A percentile compares a stretch with the other conserved stretches of the same genome.
Evolutionary conservation across 2,329 filamentous ascomycete genomes (phyloP).

Genomic region (Cercospora janseana): DNA sequence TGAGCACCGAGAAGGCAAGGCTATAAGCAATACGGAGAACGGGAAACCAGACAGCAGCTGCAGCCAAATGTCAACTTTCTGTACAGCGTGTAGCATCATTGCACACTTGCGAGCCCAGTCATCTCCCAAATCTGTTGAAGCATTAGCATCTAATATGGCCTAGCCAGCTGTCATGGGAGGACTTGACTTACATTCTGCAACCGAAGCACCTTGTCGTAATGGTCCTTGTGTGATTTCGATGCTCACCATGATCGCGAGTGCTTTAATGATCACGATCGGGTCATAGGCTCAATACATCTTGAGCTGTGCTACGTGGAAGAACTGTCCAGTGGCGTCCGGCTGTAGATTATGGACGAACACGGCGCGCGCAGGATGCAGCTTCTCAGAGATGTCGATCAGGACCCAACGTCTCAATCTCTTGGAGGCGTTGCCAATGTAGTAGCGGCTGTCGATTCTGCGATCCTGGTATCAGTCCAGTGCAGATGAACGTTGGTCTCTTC

Average conservation of each 20-base stretch:
- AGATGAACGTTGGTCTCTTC: too few relatives aligned
- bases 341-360: not conserved
- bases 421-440: slow-evolving; percentile 2
- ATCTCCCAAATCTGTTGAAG: too few relatives aligned
- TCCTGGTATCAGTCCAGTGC: not conserved
- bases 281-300: slow-evolving; percentile 1
- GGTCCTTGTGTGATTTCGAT: slow-evolving; percentile 2
- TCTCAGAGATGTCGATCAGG: not conserved
- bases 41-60: not conserved
- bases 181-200: too few relatives aligned
- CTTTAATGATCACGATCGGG: not conserved
- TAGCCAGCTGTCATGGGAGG: too few relatives aligned
- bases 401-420: slow-evolving; percentile 3
- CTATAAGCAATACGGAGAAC: slow-evolving; percentile 18
- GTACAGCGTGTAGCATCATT: not conserved
- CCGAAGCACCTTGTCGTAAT: too few relatives aligned
- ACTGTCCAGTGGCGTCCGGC: not conserved
- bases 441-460: not conserved
- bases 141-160: too few relatives aligned
- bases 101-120: too few relatives aligned
- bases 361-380: not conserved
- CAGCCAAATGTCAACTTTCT: not conserved
- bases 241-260: slow-evolving; percentile 4
- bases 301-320: slow-evolving; percentile 4
- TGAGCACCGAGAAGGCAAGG: slow-evolving; percentile 23